Evolutionary conservation across 495 filamentous ascomycete genomes (phyloP).

Genomic region (Cercophora samala): DNA sequence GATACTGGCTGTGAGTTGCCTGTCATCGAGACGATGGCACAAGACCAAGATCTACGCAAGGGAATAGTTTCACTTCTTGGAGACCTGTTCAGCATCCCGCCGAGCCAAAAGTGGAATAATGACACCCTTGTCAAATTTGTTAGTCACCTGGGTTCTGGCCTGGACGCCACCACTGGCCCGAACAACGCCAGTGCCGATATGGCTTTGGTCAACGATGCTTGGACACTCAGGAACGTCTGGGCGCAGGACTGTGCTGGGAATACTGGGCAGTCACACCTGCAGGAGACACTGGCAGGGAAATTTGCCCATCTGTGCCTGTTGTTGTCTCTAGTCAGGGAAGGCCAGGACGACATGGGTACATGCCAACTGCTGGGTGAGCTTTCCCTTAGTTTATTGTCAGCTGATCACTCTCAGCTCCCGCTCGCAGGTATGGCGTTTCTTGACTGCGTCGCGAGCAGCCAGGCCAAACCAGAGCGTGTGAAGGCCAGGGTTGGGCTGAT

Average conservation of each 20-base stretch:
- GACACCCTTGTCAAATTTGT: background rate
- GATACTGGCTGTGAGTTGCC: background rate
- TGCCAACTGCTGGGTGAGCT: background rate
- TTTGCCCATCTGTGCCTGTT: background rate
- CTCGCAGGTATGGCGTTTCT: slow-evolving; percentile 17
- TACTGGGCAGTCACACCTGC: background rate
- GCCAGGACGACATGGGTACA: background rate
- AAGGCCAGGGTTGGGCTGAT: slow-evolving; percentile 4
- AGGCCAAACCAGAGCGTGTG: background rate
- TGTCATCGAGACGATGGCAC: background rate
- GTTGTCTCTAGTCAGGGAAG: background rate
- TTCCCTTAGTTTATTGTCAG: background rate
- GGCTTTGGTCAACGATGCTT: background rate
- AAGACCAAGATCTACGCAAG: background rate
- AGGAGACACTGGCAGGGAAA: background rate
- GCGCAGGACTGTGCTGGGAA: background rate
- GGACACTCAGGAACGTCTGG: background rate
- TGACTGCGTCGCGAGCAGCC: slow-evolving; percentile 7
- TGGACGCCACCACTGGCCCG: background rate
- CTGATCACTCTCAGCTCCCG: slow-evolving; percentile 12
- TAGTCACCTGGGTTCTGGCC: background rate
- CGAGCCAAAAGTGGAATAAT: background rate
- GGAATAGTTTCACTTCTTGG: background rate
- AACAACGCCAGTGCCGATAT: background rate
- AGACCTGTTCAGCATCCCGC: background rate